Conservation (phyloP, 2,329 filamentous ascomycete species). For the Trichophaea hybrida region DNA sequence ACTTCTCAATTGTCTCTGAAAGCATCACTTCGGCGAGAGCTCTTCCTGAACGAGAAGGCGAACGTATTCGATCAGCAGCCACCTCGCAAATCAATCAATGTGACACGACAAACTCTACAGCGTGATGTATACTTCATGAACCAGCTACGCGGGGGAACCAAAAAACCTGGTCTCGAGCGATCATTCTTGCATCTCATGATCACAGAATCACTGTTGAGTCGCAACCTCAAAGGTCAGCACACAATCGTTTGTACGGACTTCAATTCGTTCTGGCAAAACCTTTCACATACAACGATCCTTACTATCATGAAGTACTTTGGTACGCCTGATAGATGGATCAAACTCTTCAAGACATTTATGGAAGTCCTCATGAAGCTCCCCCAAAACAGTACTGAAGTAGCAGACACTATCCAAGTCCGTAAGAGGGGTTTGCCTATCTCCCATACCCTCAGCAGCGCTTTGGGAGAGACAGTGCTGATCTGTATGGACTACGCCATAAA, state of each 20-base stretch:
- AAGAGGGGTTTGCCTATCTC: conserved; percentile 46
- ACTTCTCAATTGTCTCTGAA: not conserved
- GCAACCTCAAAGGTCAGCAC: not conserved
- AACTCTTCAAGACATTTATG: conserved; percentile 46
- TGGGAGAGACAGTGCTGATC: conserved; percentile 48
- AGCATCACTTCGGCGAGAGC: not conserved
- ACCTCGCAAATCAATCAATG: conserved; percentile 28
- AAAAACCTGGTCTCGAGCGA: conserved; percentile 40
- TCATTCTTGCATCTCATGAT: conserved; percentile 43
- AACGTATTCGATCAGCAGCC: not conserved
- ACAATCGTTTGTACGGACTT: conserved; percentile 43
- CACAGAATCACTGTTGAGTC: conserved; percentile 36
- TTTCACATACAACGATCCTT: conserved; percentile 47
- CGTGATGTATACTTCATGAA: conserved; percentile 40
- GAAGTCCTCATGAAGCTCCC: conserved; percentile 45
- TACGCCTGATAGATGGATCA: conserved; percentile 41
- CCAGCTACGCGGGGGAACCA: conserved; percentile 37
- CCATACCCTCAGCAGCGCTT: conserved; percentile 44
- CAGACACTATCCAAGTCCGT: conserved; percentile 33
- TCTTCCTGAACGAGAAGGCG: not conserved
- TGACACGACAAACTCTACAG: conserved; percentile 31
- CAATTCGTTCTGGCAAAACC: conserved; percentile 42
- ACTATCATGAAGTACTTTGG: conserved; percentile 45
- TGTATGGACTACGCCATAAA: conserved; percentile 53
- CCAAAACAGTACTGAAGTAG: conserved; percentile 38